Percentiles rank a stretch among this genome's conserved stretches.
These are phyloP conservation scores for Trichosporon sp. DNA, from an alignment of 1,284 basidiomycete genomes.

Conservation along the genomic window DNA sequence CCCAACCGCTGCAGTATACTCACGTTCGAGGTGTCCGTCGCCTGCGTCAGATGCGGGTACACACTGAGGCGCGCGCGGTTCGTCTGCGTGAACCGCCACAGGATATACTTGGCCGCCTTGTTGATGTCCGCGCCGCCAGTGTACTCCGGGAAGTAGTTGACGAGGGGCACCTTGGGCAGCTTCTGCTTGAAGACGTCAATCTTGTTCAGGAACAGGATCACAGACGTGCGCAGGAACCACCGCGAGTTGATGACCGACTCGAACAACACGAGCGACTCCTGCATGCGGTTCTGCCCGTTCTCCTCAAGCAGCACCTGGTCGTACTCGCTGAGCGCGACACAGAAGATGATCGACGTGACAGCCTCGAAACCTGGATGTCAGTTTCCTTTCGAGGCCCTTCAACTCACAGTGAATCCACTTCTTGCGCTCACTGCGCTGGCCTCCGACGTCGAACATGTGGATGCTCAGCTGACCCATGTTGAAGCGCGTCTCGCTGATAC, in stretches of 20 bases:
- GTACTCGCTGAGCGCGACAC: constrained; percentile 88
- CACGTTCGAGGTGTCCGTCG: constrained; percentile 62
- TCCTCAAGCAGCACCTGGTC: constrained; percentile 83
- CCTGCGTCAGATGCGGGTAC: constrained; percentile 74
- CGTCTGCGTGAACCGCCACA: constrained; percentile 95
- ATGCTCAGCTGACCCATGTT: constrained; percentile 54
- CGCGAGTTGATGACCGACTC: constrained; percentile 96
- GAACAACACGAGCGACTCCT: constrained; percentile 86
- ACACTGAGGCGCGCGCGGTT: constrained; percentile 83
- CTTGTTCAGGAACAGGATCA: constrained; percentile 89
- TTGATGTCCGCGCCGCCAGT: constrained; percentile 88
- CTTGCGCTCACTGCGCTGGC: constrained; percentile 86
- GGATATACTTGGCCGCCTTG: constrained; percentile 95
- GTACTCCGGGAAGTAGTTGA: constrained; percentile 91
- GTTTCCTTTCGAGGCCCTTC: not conserved
- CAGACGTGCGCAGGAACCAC: constrained; percentile 90
- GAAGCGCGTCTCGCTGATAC: constrained; percentile 81
- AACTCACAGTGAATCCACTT: constrained; percentile 84
- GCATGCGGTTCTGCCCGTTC: constrained; percentile 81
- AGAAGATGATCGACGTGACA: constrained; percentile 93
- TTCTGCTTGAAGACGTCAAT: constrained; percentile 96
- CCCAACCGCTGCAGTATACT: constrained; percentile 40
- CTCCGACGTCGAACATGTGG: constrained; percentile 87
- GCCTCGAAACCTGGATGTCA: constrained; percentile 64
- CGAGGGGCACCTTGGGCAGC: constrained; percentile 78